A percentile compares a stretch with the other conserved stretches of the same genome.
Evolutionary conservation across 1,139 yeast genomes (phyloP).

Genomic region (Debaryomyces psychrophilus): DNA sequence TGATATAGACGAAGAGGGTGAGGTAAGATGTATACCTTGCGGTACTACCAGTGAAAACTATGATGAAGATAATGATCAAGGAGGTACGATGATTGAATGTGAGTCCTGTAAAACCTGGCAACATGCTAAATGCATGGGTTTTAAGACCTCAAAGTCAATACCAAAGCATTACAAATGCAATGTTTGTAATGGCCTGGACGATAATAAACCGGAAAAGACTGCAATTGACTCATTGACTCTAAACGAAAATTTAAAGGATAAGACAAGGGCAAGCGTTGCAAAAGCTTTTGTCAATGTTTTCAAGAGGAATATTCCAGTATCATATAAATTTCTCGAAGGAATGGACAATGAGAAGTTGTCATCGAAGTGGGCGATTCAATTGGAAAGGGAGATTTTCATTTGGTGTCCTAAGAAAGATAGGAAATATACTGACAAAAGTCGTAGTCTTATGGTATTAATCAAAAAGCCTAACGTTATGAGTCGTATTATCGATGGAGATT

Average conservation of each 20-base stretch:
- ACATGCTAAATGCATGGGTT: conserved; percentile 75
- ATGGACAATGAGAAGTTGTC: conserved; percentile 33
- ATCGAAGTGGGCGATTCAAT: conserved; percentile 39
- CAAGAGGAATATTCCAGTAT: conserved; percentile 46
- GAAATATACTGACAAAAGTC: conserved; percentile 45
- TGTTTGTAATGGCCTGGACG: conserved; percentile 24
- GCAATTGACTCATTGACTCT: conserved; percentile 9
- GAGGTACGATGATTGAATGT: conserved; percentile 77
- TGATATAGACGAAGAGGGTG: conserved; percentile 43
- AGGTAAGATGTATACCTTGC: conserved; percentile 66
- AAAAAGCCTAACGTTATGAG: conserved; percentile 35
- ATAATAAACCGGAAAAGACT: not conserved
- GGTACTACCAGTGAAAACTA: conserved; percentile 67
- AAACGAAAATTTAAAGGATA: conserved; percentile 28
- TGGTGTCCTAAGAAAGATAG: conserved; percentile 29
- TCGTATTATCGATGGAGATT: conserved; percentile 31
- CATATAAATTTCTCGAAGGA: conserved; percentile 29
- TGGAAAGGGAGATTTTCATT: conserved; percentile 44
- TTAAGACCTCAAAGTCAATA: conserved; percentile 27
- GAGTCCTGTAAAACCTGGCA: conserved; percentile 85
- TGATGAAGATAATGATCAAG: conserved; percentile 59
- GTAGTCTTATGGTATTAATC: conserved; percentile 42
- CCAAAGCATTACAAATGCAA: conserved; percentile 40
- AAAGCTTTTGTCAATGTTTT: conserved; percentile 43
- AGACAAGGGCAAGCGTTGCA: conserved; percentile 39